Conservation (phyloP, 1,139 yeast species). For the Kodamaea ohmeri region DNA sequence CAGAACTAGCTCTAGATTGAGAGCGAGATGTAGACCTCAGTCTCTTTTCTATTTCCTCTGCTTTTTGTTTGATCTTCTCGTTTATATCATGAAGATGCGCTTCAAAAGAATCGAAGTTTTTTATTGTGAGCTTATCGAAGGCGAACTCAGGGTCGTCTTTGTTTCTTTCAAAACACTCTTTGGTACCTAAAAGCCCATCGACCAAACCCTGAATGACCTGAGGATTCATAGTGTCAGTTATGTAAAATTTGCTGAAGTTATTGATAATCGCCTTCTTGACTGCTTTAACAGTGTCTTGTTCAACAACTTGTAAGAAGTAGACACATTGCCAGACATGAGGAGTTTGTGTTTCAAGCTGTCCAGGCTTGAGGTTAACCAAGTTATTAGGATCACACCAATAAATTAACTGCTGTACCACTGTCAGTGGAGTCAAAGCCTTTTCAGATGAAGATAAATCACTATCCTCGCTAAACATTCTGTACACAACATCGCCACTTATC, state of each 20-base stretch:
- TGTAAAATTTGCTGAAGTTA: conserved; percentile 48
- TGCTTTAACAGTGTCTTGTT: conserved; percentile 50
- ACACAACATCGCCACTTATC: conserved; percentile 65
- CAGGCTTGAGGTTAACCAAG: conserved; percentile 52
- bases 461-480: conserved; percentile 49
- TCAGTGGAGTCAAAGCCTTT: conserved; percentile 47
- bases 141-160: conserved; percentile 28
- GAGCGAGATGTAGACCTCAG: conserved; percentile 3
- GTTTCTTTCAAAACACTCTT: conserved; percentile 24
- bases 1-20: conserved; percentile 9
- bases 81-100: conserved; percentile 26
- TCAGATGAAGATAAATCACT: conserved; percentile 30
- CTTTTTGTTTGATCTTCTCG: conserved; percentile 25
- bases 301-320: conserved; percentile 52
- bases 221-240: conserved; percentile 31
- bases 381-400: conserved; percentile 86
- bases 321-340: conserved; percentile 60
- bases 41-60: conserved; percentile 1
- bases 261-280: conserved; percentile 56
- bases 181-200: conserved; percentile 36
- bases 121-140: conserved; percentile 45
- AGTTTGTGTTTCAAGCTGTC: conserved; percentile 38
- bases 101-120: conserved; percentile 47
- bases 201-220: conserved; percentile 32
- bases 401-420: conserved; percentile 70